phyloP scores from a whole-genome alignment of 179 eudicot species.

The Spergularia azorica region DNA sequence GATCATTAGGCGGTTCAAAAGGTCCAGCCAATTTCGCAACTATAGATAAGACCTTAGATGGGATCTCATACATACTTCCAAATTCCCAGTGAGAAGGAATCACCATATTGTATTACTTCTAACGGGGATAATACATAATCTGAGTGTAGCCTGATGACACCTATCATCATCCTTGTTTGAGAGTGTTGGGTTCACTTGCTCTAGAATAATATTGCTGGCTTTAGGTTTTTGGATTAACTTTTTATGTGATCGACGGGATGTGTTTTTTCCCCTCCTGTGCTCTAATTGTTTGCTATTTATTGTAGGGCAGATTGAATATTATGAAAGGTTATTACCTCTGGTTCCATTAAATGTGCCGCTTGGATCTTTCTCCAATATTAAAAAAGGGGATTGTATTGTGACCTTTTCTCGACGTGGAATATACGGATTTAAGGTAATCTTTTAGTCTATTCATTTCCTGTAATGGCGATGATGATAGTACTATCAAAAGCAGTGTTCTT shows the following conservation, averaged over 20 bases:
- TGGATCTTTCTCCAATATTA: slow-evolving; percentile 72
- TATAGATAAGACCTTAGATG: too few relatives aligned
- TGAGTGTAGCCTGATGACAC: not conserved
- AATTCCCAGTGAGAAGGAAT: too few relatives aligned
- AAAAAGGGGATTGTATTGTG: slow-evolving; percentile 89
- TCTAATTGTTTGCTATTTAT: not conserved
- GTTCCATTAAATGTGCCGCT: slow-evolving; percentile 72
- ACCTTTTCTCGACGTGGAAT: slow-evolving; percentile 82
- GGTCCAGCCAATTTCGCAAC: too few relatives aligned
- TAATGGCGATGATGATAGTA: not conserved
- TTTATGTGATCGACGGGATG: slow-evolving; percentile 9
- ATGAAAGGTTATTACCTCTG: slow-evolving; percentile 91
- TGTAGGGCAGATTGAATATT: slow-evolving; percentile 61
- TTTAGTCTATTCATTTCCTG: not conserved
- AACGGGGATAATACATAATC: not conserved
- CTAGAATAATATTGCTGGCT: not conserved
- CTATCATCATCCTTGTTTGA: not conserved
- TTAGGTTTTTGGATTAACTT: not conserved
- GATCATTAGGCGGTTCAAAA: too few relatives aligned
- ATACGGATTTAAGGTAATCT: slow-evolving; percentile 63
- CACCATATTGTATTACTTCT: not conserved
- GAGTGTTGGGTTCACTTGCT: not conserved
- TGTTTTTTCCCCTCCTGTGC: slow-evolving; percentile 18
- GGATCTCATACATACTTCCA: too few relatives aligned
- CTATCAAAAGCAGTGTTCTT: too few relatives aligned